Evolutionary conservation across 768 basidiomycete genomes (phyloP), one percentile per base, ranked within the genome.

Genomic region (Suillus discolor): DNA sequence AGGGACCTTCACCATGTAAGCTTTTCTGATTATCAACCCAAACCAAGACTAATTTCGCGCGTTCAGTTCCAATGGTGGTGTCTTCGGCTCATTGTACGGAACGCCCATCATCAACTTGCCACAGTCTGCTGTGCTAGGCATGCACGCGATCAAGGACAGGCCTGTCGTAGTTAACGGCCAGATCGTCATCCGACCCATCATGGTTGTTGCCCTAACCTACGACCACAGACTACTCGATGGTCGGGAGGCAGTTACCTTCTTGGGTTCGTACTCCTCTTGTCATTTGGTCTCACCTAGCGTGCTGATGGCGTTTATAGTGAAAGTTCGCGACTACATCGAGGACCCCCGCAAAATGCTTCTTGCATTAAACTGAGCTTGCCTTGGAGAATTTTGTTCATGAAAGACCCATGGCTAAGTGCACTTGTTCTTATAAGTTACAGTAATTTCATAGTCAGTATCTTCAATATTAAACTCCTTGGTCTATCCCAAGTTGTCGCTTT

Each of bases 71-170:
- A 99, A 99, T 74, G 97, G 97, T 54, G 97, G 97, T 71, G 97
- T 99, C 75, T 99, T 99, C 73, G 97, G 97, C 53, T 97, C 94
- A 59, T 82, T 99, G 59, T 97, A 91, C 73, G 97, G 97, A 47
- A 99, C 97, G n/a, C 97, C 97, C 44, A 99, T 99, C 74, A 97
- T 99, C 81, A 99, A 98, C 83, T 82, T 96, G 54, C 97, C 96
- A 5, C 97, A 98, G 77, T 80, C 95, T 28, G 97, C 96, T 62
- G 95, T 98, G 8, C 87, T 99, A 63, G 96, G 93, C 66, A 98
- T 99, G 94, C 97, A 99, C 79, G 74, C 93, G 25, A 96, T 97
- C 83, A 96, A 95, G 76, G 96, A 97, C 70, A 87, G 85, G 67
- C 87, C 93, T 9, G 94, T 93, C 31, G 97, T 97, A 31, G 92